Evolutionary conservation across 2,329 filamentous ascomycete genomes (phyloP), one percentile per base, ranked within the genome.

Genomic region (Onygena corvina): DNA sequence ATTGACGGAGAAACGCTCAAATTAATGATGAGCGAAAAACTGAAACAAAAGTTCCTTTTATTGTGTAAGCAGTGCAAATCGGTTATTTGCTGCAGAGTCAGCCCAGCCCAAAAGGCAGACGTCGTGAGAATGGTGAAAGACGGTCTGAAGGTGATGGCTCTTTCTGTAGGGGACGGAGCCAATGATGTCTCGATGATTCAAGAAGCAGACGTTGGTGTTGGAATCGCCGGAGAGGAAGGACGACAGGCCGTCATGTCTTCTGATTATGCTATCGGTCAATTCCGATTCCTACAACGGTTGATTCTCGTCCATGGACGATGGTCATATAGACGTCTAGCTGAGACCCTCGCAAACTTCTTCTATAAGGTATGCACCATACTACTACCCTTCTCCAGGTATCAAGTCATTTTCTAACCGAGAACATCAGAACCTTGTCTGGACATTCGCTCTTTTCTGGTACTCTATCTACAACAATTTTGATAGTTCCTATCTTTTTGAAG

Each of bases 171-270:
- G 53, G 89, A 95, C 60, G 89, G 89, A 61, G 89, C 89, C 62
- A 95, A 95, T 64, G 89, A 95, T 66, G 87, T 95, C 53, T 88
- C 89, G 57, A 95, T 95, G 89, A 95, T 95, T 59, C 89, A 95
- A 67, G 88, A 94, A 67, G 89, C 89, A 12, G 86, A 95, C 64
- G 86, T 95, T n/a, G 89, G 89, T 64, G 88, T 95, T 36, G 89
- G 89, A 67, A 94, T 95, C 64, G 88, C 87, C 54, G 89, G 89
- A 69, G 84, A 90, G 56, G 89, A 94, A 73, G 88, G 88, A 58
- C 78, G 89, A 58, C 87, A 94, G 67, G 89, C 89, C 30, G 88
- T 86, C 60, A 95, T 95, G 89, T 94, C 87, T 31, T 92, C 89
- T 2, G 89, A 95, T 64, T 95, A 94, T 63, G 88, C 88, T 47